Evolutionary conservation across 2,329 filamentous ascomycete species (phyloP).

Genomic region (Penicillium sp.): DNA sequence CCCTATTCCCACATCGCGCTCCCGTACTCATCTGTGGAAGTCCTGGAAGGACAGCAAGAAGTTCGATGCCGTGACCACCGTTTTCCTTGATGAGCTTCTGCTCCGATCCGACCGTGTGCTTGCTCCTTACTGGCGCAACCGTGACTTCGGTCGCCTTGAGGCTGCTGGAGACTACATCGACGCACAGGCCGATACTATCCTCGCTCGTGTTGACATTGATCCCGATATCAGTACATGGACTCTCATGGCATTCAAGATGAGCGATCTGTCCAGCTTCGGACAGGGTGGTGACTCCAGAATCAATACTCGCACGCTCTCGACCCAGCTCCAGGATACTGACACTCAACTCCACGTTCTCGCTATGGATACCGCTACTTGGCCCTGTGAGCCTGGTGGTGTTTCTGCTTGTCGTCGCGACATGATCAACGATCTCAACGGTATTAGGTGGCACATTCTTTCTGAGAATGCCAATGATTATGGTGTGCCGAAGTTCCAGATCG

Average conservation of each 20-base stretch:
- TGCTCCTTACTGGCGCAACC: constrained; percentile 1
- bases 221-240: constrained; percentile 3
- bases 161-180: constrained; percentile 1
- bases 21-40: constrained; percentile 1
- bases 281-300: constrained; percentile 4
- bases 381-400: constrained; percentile 3
- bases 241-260: constrained; percentile 2
- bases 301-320: constrained; percentile 2
- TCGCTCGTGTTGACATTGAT: constrained; percentile 3
- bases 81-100: background rate
- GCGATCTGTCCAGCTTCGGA: constrained; percentile 2
- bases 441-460: constrained; percentile 2
- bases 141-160: constrained; percentile 2
- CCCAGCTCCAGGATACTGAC: constrained; percentile 2
- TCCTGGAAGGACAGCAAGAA: constrained; percentile 3
- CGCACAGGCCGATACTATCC: background rate
- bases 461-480: constrained; percentile 4
- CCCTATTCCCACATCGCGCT: background rate
- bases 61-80: constrained; percentile 1
- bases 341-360: constrained; percentile 6
- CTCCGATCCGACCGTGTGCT: constrained; percentile 4
- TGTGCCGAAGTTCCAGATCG: constrained; percentile 5
- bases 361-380: constrained; percentile 6
- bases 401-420: constrained; percentile 4
- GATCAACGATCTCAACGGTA: constrained; percentile 5